Evolutionary conservation across 1,284 basidiomycete genomes (phyloP).

Genomic region (Fomes fomentarius): DNA sequence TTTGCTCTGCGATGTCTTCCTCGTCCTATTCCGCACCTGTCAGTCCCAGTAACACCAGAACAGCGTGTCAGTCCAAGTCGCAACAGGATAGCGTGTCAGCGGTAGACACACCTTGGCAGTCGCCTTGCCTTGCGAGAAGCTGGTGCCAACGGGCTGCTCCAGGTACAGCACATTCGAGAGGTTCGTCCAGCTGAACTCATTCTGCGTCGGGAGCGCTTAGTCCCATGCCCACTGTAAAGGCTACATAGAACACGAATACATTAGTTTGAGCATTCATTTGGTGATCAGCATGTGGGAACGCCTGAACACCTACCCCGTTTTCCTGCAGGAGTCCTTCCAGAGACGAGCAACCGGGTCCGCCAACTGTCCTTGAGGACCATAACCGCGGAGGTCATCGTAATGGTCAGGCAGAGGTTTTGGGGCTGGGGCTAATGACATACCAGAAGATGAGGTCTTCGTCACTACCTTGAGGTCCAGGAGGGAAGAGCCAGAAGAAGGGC

Average conservation of each 20-base stretch:
- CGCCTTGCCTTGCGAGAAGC: constrained; percentile 76
- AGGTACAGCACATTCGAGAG: constrained; percentile 78
- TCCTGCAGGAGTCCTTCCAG: constrained; percentile 81
- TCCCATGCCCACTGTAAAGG: constrained; percentile 72
- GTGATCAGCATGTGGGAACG: no score
- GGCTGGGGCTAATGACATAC: no score
- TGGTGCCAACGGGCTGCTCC: constrained; percentile 85
- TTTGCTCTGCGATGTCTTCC: constrained; percentile 62
- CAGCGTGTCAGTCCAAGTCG: no score
- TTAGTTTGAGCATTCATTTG: no score
- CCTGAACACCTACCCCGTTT: constrained; percentile 78
- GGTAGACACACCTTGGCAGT: constrained; percentile 55
- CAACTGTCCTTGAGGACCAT: constrained; percentile 54
- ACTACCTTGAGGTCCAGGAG: constrained; percentile 71
- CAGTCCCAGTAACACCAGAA: no score
- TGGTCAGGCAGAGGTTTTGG: no score
- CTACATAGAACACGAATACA: constrained; percentile 43
- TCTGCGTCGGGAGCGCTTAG: constrained; percentile 63
- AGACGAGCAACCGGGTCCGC: constrained; percentile 67
- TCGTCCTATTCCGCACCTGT: constrained; percentile 61
- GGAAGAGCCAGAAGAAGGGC: constrained; percentile 90
- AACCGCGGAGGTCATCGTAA: no score
- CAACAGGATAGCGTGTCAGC: no score
- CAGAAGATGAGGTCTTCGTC: constrained; percentile 76
- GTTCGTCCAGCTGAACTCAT: constrained; percentile 82